These are phyloP conservation scores for Sphagnurus paluster DNA, from an alignment of 1,284 basidiomycete genomes.

Conservation along the genomic window DNA sequence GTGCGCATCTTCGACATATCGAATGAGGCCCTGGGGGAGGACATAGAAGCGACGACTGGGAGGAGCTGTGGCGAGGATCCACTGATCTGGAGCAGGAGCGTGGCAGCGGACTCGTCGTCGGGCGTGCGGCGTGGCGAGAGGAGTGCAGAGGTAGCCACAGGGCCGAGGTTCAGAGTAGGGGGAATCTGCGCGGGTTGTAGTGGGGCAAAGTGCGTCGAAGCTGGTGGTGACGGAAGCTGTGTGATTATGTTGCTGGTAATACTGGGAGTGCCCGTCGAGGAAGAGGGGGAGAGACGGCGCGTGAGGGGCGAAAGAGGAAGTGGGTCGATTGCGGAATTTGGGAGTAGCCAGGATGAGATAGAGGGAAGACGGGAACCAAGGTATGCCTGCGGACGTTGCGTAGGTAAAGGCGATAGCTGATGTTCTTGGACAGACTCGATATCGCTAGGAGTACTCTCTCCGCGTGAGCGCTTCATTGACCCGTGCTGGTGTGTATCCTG, in stretches of 20 bases:
- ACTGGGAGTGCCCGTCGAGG: too few relatives aligned
- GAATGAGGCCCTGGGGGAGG: background rate
- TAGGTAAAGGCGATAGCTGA: background rate
- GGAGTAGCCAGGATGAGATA: conserved; percentile 48
- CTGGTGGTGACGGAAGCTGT: conserved; percentile 46
- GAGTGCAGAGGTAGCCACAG: conserved; percentile 22
- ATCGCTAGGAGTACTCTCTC: background rate
- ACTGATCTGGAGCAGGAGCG: conserved; percentile 64
- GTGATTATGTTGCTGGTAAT: conserved; percentile 19
- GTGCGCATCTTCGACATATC: conserved; percentile 15
- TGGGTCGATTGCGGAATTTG: conserved; percentile 30
- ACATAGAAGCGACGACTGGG: conserved; percentile 1
- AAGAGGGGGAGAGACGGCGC: conserved; percentile 5
- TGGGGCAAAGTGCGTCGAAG: conserved; percentile 42
- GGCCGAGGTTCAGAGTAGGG: conserved; percentile 35
- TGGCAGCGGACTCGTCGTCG: conserved; percentile 70
- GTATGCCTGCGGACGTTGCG: conserved; percentile 4
- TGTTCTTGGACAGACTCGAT: conserved; percentile 1
- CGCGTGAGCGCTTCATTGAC: background rate
- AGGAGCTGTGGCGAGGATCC: conserved; percentile 33
- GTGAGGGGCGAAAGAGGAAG: conserved; percentile 23
- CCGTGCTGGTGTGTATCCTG: background rate
- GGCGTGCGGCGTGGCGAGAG: conserved; percentile 49
- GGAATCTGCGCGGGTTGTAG: conserved; percentile 27
- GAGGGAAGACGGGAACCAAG: conserved; percentile 34